phyloP scores from a whole-genome alignment of 306 rosid species.

The Alnus glutinosa region DNA sequence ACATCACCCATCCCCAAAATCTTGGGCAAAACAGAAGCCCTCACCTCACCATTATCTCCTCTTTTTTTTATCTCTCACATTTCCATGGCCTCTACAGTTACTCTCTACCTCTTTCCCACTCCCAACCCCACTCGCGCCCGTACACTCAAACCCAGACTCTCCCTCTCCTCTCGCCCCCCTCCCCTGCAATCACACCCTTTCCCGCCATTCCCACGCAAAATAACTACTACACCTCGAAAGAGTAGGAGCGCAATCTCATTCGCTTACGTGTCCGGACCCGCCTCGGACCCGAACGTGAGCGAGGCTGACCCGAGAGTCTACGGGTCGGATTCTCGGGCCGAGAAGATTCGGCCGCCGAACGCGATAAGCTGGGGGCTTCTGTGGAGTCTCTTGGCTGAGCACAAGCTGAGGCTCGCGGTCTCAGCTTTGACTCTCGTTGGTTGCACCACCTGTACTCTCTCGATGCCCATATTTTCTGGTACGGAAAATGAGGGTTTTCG shows the following conservation, averaged over 20 bases:
- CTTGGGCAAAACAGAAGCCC: not conserved
- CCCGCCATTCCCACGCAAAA: conserved; percentile 31
- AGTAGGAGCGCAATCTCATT: conserved; percentile 26
- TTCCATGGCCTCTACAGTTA: conserved; percentile 40
- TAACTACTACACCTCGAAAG: conserved; percentile 5
- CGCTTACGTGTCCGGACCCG: conserved; percentile 79
- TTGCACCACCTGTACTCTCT: conserved; percentile 81
- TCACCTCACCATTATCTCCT: not conserved
- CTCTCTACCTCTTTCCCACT: conserved; percentile 29
- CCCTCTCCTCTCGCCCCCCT: conserved; percentile 18
- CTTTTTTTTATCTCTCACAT: not conserved
- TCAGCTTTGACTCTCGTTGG: conserved; percentile 58
- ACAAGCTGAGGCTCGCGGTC: conserved; percentile 59
- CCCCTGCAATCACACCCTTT: conserved; percentile 21
- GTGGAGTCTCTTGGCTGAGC: conserved; percentile 56
- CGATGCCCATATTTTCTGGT: conserved; percentile 93
- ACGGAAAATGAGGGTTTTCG: not conserved
- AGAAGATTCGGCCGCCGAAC: conserved; percentile 24
- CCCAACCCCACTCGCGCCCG: conserved; percentile 23
- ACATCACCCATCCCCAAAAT: not conserved
- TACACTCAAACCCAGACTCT: conserved; percentile 24
- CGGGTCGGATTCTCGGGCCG: conserved; percentile 28
- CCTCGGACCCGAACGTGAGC: conserved; percentile 60
- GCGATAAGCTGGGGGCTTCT: conserved; percentile 58
- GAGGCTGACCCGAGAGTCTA: conserved; percentile 52